Base-by-base conservation (phyloP, 2,329 filamentous ascomycete species). In the Trichophyton equinum region DNA sequence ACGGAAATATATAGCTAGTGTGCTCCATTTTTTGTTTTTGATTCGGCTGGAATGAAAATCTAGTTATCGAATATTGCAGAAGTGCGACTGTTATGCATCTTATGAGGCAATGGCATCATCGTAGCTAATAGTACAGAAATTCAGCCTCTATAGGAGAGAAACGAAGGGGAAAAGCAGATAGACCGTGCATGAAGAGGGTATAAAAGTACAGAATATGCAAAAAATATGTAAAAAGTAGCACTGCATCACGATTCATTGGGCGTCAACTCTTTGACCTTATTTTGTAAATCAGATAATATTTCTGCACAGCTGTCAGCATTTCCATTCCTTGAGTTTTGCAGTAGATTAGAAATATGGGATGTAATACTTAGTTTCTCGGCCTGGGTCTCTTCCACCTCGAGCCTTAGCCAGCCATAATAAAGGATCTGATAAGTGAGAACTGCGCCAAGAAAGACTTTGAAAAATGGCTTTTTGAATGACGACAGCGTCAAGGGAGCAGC, bases 391-490 rank as follows among this genome's bases (percentile, higher is more conserved):
- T 77, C 75, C 59, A 73, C 76, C 67, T 79, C 77, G 11, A 79
- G 66, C 62, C 75, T 77, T 66, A 76, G 60, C 77, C 77, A 79
- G 33, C 69, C 67, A 74, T 75, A 78, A 64, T 79, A 77, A 20
- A 77, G 69, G 47, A 78, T 69, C 64, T 79, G 77, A 65, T 78
- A 79, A 15, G 74, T 76, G 65, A 79, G 74, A 40, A 79, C 73
- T 3, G 76, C 75, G 6, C 76, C 74, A 2, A 79, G 71, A 60
- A 79, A 77, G 62, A 77, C 75, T 64, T 79, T 79, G 63, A 73
- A 72, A 58, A 79, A 74, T 8, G 77, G 76, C 38, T 75, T 68
- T 4, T 68, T 70, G 61, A 77, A 76, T 44, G 68, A 63, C 44
- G 70, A 70, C 64, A 75, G 76, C 11, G 55, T n/a, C 69, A 53